Base-by-base conservation (phyloP, 345 rosid species). In the Bruguiera parviflora region DNA sequence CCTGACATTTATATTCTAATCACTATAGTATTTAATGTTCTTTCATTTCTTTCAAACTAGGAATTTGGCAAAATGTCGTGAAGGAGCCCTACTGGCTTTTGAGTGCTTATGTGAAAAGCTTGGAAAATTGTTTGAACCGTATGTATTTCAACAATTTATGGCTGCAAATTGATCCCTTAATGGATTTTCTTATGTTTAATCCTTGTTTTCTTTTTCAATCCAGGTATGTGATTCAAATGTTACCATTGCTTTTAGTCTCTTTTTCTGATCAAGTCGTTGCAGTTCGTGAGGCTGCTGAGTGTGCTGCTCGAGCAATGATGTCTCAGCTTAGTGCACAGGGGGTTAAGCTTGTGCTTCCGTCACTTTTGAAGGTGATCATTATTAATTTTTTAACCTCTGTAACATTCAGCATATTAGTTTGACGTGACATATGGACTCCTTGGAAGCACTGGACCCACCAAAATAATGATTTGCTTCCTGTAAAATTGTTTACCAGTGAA, bases 231-330 rank as follows among this genome's bases (percentile, higher is more conserved):
- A 95, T 95, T 79, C 90, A 85, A 77, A 85, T 95, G 99, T 79
- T 95, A 71, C 99, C 97, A 9, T 74, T 92, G 43, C 96, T 92
- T 49, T 75, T 95, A 86, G 96, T 88, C 70, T 90, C 93, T 66
- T 95, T 95, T 84, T 95, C 99, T 74, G 99, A 95, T 81, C 99
- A 86, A 92, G 96, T 92, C 58, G 85, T 88, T 57, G 99, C 99
- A 8, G 96, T 95, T 78, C 99, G 99, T 63, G 99, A 92, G 78
- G 97, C 96, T 80, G 96, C 97, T 68, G 97, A 95, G 73, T 90
- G 96, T 77, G 96, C 97, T 75, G 94, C 99, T 74, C 99, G 97
- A 33, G 96, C 99, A 58, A 92, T 95, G 96, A 95, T 92, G 99
- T 86, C 99, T 85, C 96, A 92, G 61, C 91, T 95, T 51, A 89